Evolutionary conservation across 768 basidiomycete genomes (phyloP), one percentile per base, ranked within the genome.

Genomic region (Hebeloma cylindrosporum): DNA sequence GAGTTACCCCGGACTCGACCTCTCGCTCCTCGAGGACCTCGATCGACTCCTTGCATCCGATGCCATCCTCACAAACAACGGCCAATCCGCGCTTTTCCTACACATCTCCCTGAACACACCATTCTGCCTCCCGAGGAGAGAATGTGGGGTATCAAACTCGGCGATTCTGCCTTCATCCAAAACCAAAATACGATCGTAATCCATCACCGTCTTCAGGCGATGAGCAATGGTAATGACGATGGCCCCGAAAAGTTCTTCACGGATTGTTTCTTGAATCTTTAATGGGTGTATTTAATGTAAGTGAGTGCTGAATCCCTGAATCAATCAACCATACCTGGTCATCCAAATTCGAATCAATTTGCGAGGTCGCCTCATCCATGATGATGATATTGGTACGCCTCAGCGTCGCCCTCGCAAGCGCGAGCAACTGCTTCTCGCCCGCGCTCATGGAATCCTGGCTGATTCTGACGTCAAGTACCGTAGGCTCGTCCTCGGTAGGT

Each of bases 161-260:
- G 81, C 62, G 32, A 93, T 72, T 44, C 76, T 71, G 2, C 90
- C 90, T 13, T 76, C 72, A 41, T 82, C 83, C 16, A 89, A 64
- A n/a, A 91, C 84, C 53, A 90, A 66, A 54, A 93, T 70, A 10
- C 82, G 71, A 65, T 83, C 80, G 62, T 88, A 80, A 61, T 90
- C 82, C 49, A 90, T 80, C 43, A 89, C 79, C 0, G 87, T 89
- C 59, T 80, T 80, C 16, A 89, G 68, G 10, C 86, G 71, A 66
- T 91, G 90, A 3, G 91, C 91, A 45, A 93, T 91, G 7, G 88
- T 90, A 27, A 93, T 77, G 14, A 93, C 82, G 14, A 90, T 83
- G 0, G 85, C 78, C 8, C 77, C 74, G 1, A 72, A 62, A 40
- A 93, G 77, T 60, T 88, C 85, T 55, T 85, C 81, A 21, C 84